Percentiles rank a stretch among this genome's conserved stretches.
These are phyloP conservation scores for Immersiella caudata DNA, from an alignment of 495 filamentous ascomycete species.

Conservation along the genomic window DNA sequence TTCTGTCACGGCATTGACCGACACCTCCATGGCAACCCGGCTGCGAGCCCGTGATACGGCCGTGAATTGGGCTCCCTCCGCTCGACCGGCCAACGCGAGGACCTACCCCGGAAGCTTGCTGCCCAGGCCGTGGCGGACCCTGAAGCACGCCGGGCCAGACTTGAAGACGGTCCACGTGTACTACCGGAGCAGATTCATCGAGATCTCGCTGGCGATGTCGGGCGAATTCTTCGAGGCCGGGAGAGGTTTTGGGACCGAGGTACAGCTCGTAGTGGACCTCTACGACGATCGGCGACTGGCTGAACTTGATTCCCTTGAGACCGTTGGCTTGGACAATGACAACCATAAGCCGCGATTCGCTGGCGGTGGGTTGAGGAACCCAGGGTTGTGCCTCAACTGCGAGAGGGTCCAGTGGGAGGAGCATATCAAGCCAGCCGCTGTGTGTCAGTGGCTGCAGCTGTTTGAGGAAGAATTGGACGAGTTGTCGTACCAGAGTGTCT, in stretches of 20 bases:
- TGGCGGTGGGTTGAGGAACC: constrained; percentile 1
- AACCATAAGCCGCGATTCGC: constrained; percentile 8
- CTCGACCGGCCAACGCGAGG: background rate
- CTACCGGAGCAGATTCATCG: constrained; percentile 18
- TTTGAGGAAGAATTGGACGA: constrained; percentile 17
- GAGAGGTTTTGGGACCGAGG: background rate
- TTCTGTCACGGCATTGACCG: background rate
- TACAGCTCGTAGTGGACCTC: constrained; percentile 20
- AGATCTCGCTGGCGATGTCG: constrained; percentile 8
- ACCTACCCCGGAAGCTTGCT: background rate
- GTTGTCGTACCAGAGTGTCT: background rate
- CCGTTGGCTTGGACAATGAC: background rate
- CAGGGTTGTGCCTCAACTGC: constrained; percentile 23
- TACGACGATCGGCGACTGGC: constrained; percentile 20
- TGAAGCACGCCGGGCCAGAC: background rate
- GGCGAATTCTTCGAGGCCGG: background rate
- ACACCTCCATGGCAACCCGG: background rate
- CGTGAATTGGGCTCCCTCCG: constrained; percentile 2
- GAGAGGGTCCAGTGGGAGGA: constrained; percentile 22
- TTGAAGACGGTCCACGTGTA: constrained; percentile 17
- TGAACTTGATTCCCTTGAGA: constrained; percentile 12
- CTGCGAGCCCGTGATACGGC: background rate
- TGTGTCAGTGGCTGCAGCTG: constrained; percentile 17
- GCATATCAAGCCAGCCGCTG: constrained; percentile 8
- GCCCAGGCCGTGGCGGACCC: background rate